Conservation (phyloP, 2,329 filamentous ascomycete genomes). For the Dendrostoma leiphaemia region DNA sequence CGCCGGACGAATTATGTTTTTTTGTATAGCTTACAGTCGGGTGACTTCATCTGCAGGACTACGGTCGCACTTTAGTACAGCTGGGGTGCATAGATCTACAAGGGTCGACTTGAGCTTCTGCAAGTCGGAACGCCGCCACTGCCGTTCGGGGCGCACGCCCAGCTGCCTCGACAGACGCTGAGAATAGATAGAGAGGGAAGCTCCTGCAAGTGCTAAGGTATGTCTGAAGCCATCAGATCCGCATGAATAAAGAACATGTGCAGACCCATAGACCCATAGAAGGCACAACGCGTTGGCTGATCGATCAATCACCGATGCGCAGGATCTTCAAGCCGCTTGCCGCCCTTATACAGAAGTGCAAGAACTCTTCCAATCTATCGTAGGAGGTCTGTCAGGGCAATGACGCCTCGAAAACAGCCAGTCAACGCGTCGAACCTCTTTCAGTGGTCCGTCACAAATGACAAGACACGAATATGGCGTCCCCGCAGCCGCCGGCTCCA, state of each 20-base stretch:
- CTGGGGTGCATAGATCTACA: background rate
- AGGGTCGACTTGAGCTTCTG: background rate
- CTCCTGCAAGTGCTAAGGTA: background rate
- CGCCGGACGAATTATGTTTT: too few relatives aligned
- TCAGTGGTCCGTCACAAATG: slow-evolving; percentile 20
- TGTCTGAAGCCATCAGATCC: background rate
- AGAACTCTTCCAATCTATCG: too few relatives aligned
- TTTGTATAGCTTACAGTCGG: too few relatives aligned
- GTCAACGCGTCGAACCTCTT: background rate
- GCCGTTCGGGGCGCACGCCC: background rate
- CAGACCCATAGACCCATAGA: background rate
- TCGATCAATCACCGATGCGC: background rate
- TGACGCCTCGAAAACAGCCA: slow-evolving; percentile 1
- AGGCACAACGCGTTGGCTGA: background rate
- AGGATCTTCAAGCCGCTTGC: background rate
- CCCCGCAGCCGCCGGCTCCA: slow-evolving; percentile 6
- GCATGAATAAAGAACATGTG: background rate
- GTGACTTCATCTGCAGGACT: background rate
- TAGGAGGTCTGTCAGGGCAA: background rate
- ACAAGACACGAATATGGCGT: slow-evolving; percentile 10
- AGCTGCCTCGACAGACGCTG: background rate
- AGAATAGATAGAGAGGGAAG: background rate
- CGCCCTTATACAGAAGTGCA: background rate
- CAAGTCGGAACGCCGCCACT: background rate
- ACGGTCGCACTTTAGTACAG: background rate